phyloP scores from a whole-genome alignment of 495 filamentous ascomycete genomes.

The Sordaria brevicollis region DNA sequence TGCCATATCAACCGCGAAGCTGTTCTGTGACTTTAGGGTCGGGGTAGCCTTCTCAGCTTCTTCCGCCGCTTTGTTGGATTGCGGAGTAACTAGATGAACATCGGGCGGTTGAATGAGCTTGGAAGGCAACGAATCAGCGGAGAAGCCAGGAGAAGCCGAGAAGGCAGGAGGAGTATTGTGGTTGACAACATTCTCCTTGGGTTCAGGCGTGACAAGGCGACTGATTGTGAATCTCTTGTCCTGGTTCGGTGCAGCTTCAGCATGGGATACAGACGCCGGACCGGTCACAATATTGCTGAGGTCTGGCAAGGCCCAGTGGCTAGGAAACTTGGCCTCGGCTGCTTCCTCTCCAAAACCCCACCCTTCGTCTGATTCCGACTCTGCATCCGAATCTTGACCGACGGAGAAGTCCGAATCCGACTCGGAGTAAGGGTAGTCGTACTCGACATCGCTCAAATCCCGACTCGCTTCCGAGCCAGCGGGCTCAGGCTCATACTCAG shows the following conservation, averaged over 20 bases:
- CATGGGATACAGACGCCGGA: neutral
- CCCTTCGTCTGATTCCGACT: neutral
- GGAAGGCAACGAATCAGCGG: too few species aligned
- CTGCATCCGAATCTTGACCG: neutral
- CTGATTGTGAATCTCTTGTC: neutral
- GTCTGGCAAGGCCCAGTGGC: neutral
- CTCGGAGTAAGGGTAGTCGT: neutral
- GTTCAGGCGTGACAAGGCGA: neutral
- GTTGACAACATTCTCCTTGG: neutral
- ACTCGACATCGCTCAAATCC: neutral
- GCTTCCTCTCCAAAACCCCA: neutral
- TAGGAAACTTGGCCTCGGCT: too few species aligned
- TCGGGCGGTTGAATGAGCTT: slow-evolving; percentile 3
- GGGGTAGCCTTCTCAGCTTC: slow-evolving; percentile 27
- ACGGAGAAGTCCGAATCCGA: neutral
- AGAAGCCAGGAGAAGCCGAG: slow-evolving; percentile 5
- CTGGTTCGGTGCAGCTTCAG: neutral
- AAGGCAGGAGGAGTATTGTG: neutral
- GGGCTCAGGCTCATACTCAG: slow-evolving; percentile 12
- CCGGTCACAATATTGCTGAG: neutral
- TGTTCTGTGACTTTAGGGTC: neutral
- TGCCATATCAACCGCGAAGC: slow-evolving; percentile 4
- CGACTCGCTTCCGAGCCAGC: slow-evolving; percentile 16
- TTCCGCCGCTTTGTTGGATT: slow-evolving; percentile 15
- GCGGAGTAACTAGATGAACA: neutral